Conservation (phyloP, 306 rosid genomes). For the Castanea sativa region DNA sequence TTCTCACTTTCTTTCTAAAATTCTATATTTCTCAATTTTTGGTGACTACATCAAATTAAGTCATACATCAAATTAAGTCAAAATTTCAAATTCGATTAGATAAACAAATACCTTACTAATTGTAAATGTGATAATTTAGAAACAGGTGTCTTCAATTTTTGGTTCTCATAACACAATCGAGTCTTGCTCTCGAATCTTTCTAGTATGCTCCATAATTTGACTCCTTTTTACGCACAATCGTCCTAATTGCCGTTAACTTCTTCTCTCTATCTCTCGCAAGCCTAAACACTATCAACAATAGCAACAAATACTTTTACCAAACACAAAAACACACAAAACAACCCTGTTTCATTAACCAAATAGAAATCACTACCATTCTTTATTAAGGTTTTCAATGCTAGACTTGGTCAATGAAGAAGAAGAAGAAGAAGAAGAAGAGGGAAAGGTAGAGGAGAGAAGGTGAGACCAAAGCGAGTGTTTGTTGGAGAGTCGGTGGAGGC, state of each 20-base stretch:
- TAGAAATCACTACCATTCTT: slow-evolving; percentile 30
- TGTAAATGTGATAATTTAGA: slow-evolving; percentile 50
- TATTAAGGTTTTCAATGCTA: slow-evolving; percentile 43
- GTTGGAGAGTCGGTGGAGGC: slow-evolving; percentile 51
- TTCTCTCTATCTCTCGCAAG: slow-evolving; percentile 59
- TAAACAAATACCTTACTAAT: slow-evolving; percentile 44
- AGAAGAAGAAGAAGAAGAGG: slow-evolving; percentile 7
- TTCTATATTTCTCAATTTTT: no score
- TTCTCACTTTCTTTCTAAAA: no score
- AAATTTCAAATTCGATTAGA: no score
- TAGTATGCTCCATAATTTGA: slow-evolving; percentile 56
- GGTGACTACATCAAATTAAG: no score
- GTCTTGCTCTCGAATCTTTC: slow-evolving; percentile 38
- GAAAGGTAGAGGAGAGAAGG: slow-evolving; percentile 59
- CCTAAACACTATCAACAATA: slow-evolving; percentile 26
- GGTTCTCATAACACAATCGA: slow-evolving; percentile 36
- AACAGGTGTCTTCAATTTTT: slow-evolving; percentile 28
- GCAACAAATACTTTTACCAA: neutral
- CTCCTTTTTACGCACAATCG: slow-evolving; percentile 61
- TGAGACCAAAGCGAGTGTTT: slow-evolving; percentile 55
- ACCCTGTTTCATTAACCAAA: neutral
- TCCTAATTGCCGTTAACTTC: slow-evolving; percentile 51
- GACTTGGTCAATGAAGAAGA: neutral
- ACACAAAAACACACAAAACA: neutral
- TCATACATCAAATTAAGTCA: no score